phyloP scores from a whole-genome alignment of 2,329 filamentous ascomycete genomes.

The Byssoonygena ceratinophila region DNA sequence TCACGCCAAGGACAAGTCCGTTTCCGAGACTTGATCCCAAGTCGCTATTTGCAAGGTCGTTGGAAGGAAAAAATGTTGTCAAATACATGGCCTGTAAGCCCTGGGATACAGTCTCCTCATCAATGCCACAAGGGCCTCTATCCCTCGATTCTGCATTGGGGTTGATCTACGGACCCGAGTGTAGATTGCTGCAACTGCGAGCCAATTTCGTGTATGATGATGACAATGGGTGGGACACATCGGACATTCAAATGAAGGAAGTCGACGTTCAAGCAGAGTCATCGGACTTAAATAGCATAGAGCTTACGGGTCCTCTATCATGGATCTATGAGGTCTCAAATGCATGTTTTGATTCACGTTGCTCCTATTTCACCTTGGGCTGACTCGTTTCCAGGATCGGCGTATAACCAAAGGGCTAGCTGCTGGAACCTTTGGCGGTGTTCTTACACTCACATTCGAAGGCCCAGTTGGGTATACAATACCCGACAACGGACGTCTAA shows the following conservation, averaged over 20 bases:
- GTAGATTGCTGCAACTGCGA: conserved; percentile 17
- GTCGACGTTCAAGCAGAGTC: not conserved
- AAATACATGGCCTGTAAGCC: conserved; percentile 26
- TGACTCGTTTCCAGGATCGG: not conserved
- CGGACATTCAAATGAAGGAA: not conserved
- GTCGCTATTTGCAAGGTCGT: conserved; percentile 25
- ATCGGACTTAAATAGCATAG: not conserved
- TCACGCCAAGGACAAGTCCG: conserved; percentile 14
- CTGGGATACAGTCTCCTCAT: conserved; percentile 19
- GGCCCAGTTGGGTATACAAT: not conserved
- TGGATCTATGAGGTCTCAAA: conserved; percentile 4
- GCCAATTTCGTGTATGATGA: not conserved
- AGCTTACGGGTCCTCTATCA: conserved; percentile 10
- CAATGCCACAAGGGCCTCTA: not conserved
- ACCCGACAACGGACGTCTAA: not conserved
- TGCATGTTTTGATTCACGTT: not conserved
- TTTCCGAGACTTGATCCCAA: conserved; percentile 19
- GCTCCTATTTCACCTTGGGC: not conserved
- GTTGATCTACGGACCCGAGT: conserved; percentile 22
- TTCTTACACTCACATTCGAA: not conserved
- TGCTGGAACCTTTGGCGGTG: conserved; percentile 6
- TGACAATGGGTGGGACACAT: not conserved
- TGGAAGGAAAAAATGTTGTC: conserved; percentile 22
- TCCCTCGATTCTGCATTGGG: conserved; percentile 17
- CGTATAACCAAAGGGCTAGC: not conserved